Evolutionary conservation across 2,329 filamentous ascomycete species (phyloP).

Genomic region (Keithomyces neogunnii): DNA sequence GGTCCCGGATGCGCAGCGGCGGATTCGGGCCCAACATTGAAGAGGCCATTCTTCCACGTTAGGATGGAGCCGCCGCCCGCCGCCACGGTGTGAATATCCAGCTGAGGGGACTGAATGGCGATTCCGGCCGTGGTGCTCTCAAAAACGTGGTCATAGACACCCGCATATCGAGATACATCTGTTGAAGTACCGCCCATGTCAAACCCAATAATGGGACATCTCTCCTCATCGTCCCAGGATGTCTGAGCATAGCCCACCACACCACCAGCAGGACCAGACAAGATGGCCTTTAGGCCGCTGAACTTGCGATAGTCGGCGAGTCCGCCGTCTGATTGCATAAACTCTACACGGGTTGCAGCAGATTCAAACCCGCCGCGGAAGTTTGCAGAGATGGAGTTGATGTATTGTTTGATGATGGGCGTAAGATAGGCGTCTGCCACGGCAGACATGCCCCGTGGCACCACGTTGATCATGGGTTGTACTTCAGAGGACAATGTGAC

Average conservation of each 20-base stretch:
- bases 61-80: conserved; percentile 64
- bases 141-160: conserved; percentile 41
- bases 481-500: conserved; percentile 27
- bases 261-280: conserved; percentile 67
- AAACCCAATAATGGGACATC: conserved; percentile 65
- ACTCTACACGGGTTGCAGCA: conserved; percentile 50
- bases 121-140: conserved; percentile 72
- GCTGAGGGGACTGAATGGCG: conserved; percentile 67
- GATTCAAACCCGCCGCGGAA: conserved; percentile 25
- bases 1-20: conserved; percentile 63
- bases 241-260: conserved; percentile 69
- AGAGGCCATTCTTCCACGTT: conserved; percentile 63
- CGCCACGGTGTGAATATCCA: conserved; percentile 75
- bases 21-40: conserved; percentile 64
- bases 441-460: conserved; percentile 32
- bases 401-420: conserved; percentile 25
- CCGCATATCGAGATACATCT: conserved; percentile 60
- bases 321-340: conserved; percentile 57
- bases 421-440: conserved; percentile 34
- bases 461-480: conserved; percentile 33
- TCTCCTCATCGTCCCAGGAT: conserved; percentile 58
- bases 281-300: conserved; percentile 58
- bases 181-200: conserved; percentile 65
- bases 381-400: conserved; percentile 24
- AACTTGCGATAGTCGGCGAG: conserved; percentile 50